Conservation (phyloP, 164 flowering plant genomes). For the Dillenia turbinata region DNA sequence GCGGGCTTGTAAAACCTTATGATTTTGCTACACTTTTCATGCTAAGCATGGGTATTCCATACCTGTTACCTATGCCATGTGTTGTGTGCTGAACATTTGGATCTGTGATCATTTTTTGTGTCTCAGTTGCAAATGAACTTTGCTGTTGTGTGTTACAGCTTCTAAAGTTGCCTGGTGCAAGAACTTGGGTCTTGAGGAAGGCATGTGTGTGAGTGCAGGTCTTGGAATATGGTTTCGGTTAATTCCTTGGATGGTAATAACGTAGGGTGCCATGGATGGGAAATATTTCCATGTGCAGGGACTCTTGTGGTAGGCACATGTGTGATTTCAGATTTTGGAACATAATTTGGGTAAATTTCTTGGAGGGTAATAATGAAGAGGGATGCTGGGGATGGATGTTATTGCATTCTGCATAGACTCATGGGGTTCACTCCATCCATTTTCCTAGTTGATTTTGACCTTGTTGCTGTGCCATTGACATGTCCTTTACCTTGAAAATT, state of each 20-base stretch:
- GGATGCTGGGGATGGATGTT: too few relatives aligned
- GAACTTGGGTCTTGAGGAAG: slow-evolving; percentile 64
- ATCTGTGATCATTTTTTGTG: slow-evolving; percentile 16
- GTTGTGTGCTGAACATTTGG: slow-evolving; percentile 24
- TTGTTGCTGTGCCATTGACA: too few relatives aligned
- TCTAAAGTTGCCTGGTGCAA: slow-evolving; percentile 61
- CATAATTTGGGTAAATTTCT: too few relatives aligned
- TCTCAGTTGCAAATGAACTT: slow-evolving; percentile 35
- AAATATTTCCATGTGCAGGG: not conserved
- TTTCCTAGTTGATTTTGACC: too few relatives aligned
- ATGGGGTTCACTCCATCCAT: too few relatives aligned
- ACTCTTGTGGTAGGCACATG: not conserved
- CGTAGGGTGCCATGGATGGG: not conserved
- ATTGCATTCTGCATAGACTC: too few relatives aligned
- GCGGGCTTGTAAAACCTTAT: too few relatives aligned
- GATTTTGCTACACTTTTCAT: too few relatives aligned
- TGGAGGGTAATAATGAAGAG: too few relatives aligned
- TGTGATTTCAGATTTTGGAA: too few relatives aligned
- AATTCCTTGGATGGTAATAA: slow-evolving; percentile 7
- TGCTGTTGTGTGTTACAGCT: slow-evolving; percentile 73
- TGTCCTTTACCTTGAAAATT: too few relatives aligned
- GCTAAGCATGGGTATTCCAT: too few relatives aligned
- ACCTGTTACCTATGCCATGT: slow-evolving; percentile 9
- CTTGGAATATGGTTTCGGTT: slow-evolving; percentile 21
- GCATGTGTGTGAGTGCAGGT: slow-evolving; percentile 32